Percentiles rank a stretch among this genome's conserved stretches.
Conservation (phyloP, 192 early-diverging fungal genomes). For the Mortierella hygrophila region DNA sequence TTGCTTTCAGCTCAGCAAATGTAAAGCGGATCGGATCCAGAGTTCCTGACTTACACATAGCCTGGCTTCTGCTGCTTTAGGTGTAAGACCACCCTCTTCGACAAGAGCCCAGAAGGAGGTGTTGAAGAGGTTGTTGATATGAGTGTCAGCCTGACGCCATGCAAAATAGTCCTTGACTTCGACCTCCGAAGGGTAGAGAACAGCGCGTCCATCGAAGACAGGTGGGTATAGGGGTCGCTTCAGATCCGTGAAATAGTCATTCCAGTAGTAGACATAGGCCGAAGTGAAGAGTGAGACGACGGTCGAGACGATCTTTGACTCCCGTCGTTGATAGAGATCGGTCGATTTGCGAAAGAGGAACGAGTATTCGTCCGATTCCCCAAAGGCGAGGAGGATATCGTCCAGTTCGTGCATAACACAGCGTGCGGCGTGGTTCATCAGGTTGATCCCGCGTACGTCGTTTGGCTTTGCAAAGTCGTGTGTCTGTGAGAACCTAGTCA, state of each 20-base stretch:
- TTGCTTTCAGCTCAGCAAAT: not conserved
- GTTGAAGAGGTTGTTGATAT: constrained; percentile 97
- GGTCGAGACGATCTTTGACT: constrained; percentile 84
- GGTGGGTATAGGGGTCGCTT: constrained; percentile 80
- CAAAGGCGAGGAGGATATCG: constrained; percentile 89
- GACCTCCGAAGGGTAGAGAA: constrained; percentile 86
- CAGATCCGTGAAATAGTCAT: constrained; percentile 72
- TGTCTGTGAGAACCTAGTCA: constrained; percentile 76
- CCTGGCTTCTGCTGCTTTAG: constrained; percentile 79
- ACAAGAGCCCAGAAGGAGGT: constrained; percentile 95
- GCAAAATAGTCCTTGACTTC: constrained; percentile 92
- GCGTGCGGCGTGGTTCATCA: constrained; percentile 88
- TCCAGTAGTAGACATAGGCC: constrained; percentile 89
- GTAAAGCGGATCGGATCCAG: not conserved
- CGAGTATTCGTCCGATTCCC: constrained; percentile 94
- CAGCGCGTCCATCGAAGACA: constrained; percentile 91
- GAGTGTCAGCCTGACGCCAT: constrained; percentile 96
- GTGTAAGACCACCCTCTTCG: constrained; percentile 71
- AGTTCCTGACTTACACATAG: constrained; percentile 67
- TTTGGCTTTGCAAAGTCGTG: constrained; percentile 87
- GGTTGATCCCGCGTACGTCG: constrained; percentile 78
- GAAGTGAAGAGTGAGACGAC: constrained; percentile 90
- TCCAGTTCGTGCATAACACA: constrained; percentile 84
- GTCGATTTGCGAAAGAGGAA: constrained; percentile 57
- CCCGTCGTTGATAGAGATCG: constrained; percentile 37